Base-by-base conservation (phyloP, 2,329 filamentous ascomycete genomes). In the Laburnicola sp. region DNA sequence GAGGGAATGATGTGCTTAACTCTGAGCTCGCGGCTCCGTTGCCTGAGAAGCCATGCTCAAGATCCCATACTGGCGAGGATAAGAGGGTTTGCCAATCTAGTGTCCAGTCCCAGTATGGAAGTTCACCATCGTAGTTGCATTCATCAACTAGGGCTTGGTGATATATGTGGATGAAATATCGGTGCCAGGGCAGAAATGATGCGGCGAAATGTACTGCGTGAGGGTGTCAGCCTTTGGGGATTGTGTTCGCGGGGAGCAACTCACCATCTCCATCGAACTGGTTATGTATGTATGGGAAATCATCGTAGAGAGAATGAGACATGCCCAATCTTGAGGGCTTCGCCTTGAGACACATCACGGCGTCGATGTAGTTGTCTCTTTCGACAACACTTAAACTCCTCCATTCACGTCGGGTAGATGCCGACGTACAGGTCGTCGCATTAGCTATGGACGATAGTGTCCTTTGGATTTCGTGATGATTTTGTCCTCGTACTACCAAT, bases 91-190 rank as follows among this genome's bases (percentile, higher is more conserved):
- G 48, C 42, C 56, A 61, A 42, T 74, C 71, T 1, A 65, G 58
- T 3, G 60, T 63, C 72, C 72, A 74, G 48, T 75, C 66, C 71
- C 70, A 74, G 57, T 73, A 72, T 10, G 48, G 40, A 9, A 57
- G 41, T 23, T 11, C 21, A 5, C 44, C 58, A 23, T 45, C 45
- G 41, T 68, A 71, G 23, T 54, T 60, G 46, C 70, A 71, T 3
- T 50, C 30, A 16, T 47, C 28, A 10, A 53, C 39, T 4, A 75
- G 58, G 0, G 60, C 58, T 3, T 49, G 45, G 36, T 72, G 62
- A 45, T 72, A 74, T 16, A 68, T 35, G 28, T 71, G 59, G 4
- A 69, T 51, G 40, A 72, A 71, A 40, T 68, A 72, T 7, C 72
- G 54, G 46, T 75, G 72, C 72, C 72, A 74, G 0, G 66, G 56